Base-by-base conservation (phyloP, 1,284 basidiomycete species). In the Boletus smithii region DNA sequence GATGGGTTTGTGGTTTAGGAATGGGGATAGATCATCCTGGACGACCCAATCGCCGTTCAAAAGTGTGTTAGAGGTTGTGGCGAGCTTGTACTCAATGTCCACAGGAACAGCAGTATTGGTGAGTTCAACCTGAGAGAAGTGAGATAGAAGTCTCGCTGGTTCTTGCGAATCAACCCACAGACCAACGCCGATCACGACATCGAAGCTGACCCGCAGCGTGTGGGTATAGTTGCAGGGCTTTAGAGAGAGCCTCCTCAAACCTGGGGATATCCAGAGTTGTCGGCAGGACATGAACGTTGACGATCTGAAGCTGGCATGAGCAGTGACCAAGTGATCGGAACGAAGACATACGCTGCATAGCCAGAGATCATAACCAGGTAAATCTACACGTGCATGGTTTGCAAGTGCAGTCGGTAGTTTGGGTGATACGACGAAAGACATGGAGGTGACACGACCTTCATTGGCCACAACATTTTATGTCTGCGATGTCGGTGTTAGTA, bases 281-380 rank as follows among this genome's bases (percentile, higher is more conserved):
- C 5, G 63, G 58, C 8, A 70, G 35, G 31, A 62, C 48, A 32
- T 66, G 58, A 8, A 69, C 59, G 31, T 63, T 64, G 33, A 65
- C 53, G 31, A 69, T 60, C 43, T 44, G 30, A 37, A 33, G 16
- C 8, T 23, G 8, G 8, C 3, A 32, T 54, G 37, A 51, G 39
- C 11, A 13, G 8, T 17, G 13, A 10, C 16, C 10, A 36, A 26
- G 39, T 8, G 4, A 38, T 22, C 11, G 16, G 18, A 17, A 30
- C 1, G 13, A 39, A 37, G 17, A 22, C 56, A 24, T 54, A 63
- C 61, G 18, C 23, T 38, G 30, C 45, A 35, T 7, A 59, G 22
- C 59, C 56, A 60, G 36, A 63, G 20, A 23, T 60, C 58, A 34
- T 63, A 51, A 2, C 58, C 58, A 14, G 57, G 57, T 35, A 60